phyloP scores from a whole-genome alignment of 495 filamentous ascomycete species.

The Hypoxylon lienhwacheense region DNA sequence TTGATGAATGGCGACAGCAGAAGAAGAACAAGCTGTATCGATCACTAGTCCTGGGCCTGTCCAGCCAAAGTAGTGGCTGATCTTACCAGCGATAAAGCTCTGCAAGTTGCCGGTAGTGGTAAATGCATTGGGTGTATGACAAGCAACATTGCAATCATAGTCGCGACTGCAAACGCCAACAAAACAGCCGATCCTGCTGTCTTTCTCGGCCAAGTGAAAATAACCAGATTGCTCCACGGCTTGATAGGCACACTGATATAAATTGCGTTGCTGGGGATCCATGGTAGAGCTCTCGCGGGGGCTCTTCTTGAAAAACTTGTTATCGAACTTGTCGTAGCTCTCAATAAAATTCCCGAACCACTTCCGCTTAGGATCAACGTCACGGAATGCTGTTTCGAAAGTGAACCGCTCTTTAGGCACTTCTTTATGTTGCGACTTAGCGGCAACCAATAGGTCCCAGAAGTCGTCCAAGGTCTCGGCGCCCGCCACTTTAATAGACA shows the following conservation, averaged over 20 bases:
- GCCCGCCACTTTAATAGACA: slow-evolving; percentile 46
- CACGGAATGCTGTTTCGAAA: slow-evolving; percentile 23
- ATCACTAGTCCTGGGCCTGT: slow-evolving; percentile 54
- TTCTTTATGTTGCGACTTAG: slow-evolving; percentile 28
- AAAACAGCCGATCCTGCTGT: slow-evolving; percentile 38
- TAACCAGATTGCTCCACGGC: slow-evolving; percentile 47
- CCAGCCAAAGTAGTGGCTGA: slow-evolving; percentile 55
- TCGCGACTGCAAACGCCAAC: slow-evolving; percentile 36
- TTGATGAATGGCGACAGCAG: slow-evolving; percentile 49
- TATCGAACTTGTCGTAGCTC: slow-evolving; percentile 46
- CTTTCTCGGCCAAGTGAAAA: slow-evolving; percentile 16
- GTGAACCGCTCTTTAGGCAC: slow-evolving; percentile 25
- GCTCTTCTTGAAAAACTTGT: slow-evolving; percentile 55
- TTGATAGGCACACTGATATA: slow-evolving; percentile 53
- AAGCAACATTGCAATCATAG: slow-evolving; percentile 40
- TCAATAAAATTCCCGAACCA: slow-evolving; percentile 40
- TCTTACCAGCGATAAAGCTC: slow-evolving; percentile 36
- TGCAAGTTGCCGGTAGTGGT: slow-evolving; percentile 35
- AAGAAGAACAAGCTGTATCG: slow-evolving; percentile 61
- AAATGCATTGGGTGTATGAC: slow-evolving; percentile 34
- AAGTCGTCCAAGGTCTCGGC: slow-evolving; percentile 48
- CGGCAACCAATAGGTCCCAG: slow-evolving; percentile 42
- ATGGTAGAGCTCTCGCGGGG: slow-evolving; percentile 47
- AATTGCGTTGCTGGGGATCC: slow-evolving; percentile 52
- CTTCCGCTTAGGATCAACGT: slow-evolving; percentile 26